Evolutionary conservation across 345 rosid species (phyloP), one percentile per base, ranked within the genome.

Genomic region (Chamaenerion angustifolium): DNA sequence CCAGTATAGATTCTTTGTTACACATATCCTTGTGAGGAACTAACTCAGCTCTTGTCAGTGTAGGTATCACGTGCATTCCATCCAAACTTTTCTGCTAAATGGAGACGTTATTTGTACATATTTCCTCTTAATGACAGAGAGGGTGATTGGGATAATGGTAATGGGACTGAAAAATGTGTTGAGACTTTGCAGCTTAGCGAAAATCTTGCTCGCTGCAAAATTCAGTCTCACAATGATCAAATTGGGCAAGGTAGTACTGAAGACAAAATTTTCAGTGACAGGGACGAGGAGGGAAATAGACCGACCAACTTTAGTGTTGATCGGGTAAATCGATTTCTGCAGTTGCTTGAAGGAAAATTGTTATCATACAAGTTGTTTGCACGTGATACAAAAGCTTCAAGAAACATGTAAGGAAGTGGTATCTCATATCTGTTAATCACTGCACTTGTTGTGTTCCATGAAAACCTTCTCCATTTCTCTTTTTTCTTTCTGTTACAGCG

Each of bases 61-160:
- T 54, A 86, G 96, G 93, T 87, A 54, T 77, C 94, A 15, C 87
- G 95, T 51, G 68, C 56, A 49, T 87, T 92, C 66, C 95, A 92
- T 66, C 96, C 98, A 19, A 92, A 92, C 68, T 87, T 92, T 62
- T 80, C 93, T 58, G 98, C 98, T 51, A 87, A 80, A 64, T 87
- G 98, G 96, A 87, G 95, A 69, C 85, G 78, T 40, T 92, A 92
- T 70, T 71, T 84, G 43, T 92, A 92, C 66, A 74, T 82, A 15
- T 84, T 87, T 71, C 98, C 98, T 46, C 59, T 92, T 42, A 75
- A 64, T 60, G 68, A 60, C 49, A 70, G 74, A 45, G 85, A 80
- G 63, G 55, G 58, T 49, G 52, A 35, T 42, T 63, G 60, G 58
- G 51, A 62, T 41, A 42, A 51, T 52, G 73, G 25, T 4, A 21